A percentile compares a stretch with the other conserved stretches of the same genome.
Conservation (phyloP, 192 early-diverging fungal species). For the Backusella sp. region DNA sequence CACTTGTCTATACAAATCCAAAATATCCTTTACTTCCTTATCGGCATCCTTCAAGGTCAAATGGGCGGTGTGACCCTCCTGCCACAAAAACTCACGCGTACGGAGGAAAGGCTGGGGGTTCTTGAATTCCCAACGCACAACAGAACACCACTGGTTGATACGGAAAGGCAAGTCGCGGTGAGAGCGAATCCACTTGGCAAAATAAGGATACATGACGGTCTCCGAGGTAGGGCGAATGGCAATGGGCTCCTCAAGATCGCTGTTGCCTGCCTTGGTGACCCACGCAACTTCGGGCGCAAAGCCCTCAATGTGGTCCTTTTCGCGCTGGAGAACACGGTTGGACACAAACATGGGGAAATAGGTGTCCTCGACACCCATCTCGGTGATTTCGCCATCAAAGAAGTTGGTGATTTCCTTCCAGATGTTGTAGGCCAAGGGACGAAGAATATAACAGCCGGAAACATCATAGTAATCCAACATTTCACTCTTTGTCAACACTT, state of each 20-base stretch:
- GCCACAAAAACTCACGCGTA: conserved; percentile 99
- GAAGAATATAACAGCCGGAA: conserved; percentile 97
- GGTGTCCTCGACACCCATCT: conserved; percentile 93
- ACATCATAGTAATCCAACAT: conserved; percentile 99
- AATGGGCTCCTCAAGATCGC: conserved; percentile 93
- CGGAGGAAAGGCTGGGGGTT: conserved; percentile 98
- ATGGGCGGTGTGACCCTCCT: conserved; percentile 98
- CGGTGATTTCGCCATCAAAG: conserved; percentile 87
- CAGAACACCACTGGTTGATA: conserved; percentile 99
- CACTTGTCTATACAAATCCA: conserved; percentile 94
- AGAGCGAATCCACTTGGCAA: conserved; percentile 95
- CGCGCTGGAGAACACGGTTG: conserved; percentile 78
- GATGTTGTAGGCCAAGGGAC: conserved; percentile 92
- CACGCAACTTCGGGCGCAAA: conserved; percentile 99
- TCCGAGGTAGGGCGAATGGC: conserved; percentile 99
- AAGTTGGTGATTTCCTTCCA: conserved; percentile 97
- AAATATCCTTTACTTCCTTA: conserved; percentile 83
- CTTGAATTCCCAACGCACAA: conserved; percentile 99
- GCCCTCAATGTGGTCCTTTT: conserved; percentile 99
- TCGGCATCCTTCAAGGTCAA: conserved; percentile 87
- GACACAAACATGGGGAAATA: conserved; percentile 99
- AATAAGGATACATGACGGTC: conserved; percentile 99
- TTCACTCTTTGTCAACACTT: conserved; percentile 87
- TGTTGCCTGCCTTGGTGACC: conserved; percentile 95
- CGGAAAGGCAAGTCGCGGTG: conserved; percentile 96